Conservation (phyloP, 768 basidiomycete species). For the Strobilomyces echinocephalus region DNA sequence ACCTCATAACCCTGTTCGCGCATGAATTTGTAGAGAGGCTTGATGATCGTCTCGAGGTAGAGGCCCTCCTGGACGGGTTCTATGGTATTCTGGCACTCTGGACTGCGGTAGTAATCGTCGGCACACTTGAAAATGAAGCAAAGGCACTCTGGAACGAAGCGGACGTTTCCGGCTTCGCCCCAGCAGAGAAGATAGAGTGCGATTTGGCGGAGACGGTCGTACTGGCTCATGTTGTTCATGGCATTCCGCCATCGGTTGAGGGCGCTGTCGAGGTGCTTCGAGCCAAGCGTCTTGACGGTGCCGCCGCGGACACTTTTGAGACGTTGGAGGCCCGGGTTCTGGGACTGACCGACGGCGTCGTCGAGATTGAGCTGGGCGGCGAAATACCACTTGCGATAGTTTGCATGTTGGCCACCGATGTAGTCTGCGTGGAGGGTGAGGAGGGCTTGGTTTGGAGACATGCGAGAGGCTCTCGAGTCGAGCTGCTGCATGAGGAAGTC, state of each 20-base stretch:
- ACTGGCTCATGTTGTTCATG: constrained; percentile 99
- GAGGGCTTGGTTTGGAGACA: constrained; percentile 94
- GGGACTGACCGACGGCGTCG: constrained; percentile 92
- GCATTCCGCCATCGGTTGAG: constrained; percentile 94
- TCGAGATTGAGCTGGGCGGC: constrained; percentile 98
- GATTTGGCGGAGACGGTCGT: constrained; percentile 94
- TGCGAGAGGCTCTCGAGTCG: constrained; percentile 96
- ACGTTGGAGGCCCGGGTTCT: constrained; percentile 89
- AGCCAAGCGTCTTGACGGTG: constrained; percentile 44
- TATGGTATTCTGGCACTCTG: constrained; percentile 91
- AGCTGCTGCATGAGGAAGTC: constrained; percentile 98
- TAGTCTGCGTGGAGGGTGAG: constrained; percentile 98
- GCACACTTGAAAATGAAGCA: constrained; percentile 99
- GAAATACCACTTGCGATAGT: constrained; percentile 99
- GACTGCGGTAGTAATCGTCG: constrained; percentile 97
- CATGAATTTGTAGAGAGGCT: constrained; percentile 93
- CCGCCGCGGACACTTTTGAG: constrained; percentile 75
- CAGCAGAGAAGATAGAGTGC: constrained; percentile 95
- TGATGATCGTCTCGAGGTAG: constrained; percentile 86
- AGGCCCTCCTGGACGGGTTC: constrained; percentile 94
- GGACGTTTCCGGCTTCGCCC: constrained; percentile 97
- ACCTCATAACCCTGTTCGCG: constrained; percentile 97
- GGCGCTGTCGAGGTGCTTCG: constrained; percentile 89
- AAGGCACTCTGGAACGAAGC: constrained; percentile 93
- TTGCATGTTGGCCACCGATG: constrained; percentile 97